A percentile compares a stretch with the other conserved stretches of the same genome.
Conservation (phyloP, 495 filamentous ascomycete genomes). For the Thermothielavioides terrestris region DNA sequence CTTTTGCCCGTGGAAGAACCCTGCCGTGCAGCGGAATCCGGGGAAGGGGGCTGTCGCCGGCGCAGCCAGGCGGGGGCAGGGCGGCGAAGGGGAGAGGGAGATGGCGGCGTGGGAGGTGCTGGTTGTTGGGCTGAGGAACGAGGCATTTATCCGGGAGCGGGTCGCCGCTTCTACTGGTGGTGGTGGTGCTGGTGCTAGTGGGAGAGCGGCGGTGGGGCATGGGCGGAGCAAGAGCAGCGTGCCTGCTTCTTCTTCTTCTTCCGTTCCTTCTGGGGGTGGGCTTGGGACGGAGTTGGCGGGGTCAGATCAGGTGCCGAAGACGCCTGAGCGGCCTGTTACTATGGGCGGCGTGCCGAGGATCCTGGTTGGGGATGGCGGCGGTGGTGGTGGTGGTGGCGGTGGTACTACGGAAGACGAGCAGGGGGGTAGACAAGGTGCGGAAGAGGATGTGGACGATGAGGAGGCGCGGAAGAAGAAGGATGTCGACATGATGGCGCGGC, state of each 20-base stretch:
- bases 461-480: conserved; percentile 43
- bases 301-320: conserved; percentile 4
- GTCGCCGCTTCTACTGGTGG: background rate
- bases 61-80: background rate
- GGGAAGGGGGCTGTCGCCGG: conserved; percentile 20
- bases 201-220: conserved; percentile 4
- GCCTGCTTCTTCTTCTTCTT: too few species aligned
- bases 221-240: conserved; percentile 20
- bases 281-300: background rate
- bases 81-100: conserved; percentile 15
- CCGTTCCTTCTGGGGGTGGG: too few species aligned
- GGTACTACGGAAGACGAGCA: conserved; percentile 1
- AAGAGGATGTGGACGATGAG: conserved; percentile 30
- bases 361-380: background rate
- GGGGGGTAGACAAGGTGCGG: conserved; percentile 9
- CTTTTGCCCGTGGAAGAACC: conserved; percentile 73
- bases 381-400: too few species aligned
- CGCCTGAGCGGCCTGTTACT: conserved; percentile 16
- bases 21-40: conserved; percentile 46
- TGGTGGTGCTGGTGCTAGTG: background rate
- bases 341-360: conserved; percentile 9
- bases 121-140: conserved; percentile 36
- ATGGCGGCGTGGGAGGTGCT: conserved; percentile 40
- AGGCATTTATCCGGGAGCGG: conserved; percentile 31
- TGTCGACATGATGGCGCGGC: conserved; percentile 44